Base-by-base conservation (phyloP, 495 filamentous ascomycete species). In the Penicillium robsamsonii region DNA sequence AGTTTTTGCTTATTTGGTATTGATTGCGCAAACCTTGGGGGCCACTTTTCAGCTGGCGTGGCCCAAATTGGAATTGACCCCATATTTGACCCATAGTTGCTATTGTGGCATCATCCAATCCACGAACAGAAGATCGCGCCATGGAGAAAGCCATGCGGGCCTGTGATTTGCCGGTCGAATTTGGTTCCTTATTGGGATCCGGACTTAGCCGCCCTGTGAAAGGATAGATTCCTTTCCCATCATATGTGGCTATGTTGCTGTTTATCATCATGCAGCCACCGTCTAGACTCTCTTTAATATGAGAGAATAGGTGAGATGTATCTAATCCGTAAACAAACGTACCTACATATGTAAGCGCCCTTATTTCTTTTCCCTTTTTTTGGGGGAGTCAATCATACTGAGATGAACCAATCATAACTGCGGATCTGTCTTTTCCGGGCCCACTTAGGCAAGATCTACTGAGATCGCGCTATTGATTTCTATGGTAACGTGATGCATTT, bases 401-500 rank as follows among this genome's bases (percentile, higher is more conserved):
- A 43, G 25, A 54, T 46, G 9, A 4, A 15, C 52, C 43, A 54
- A 54, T 46, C 20, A 54, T 46, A 35, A 25, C 5, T 0, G n/a
- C 4, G 24, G 20, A 54, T 38, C 42, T 54, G 12, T 2, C 1
- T 4, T 29, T 30, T 37, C 29, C n/a, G 42, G 30, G 2, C 12
- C 42, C 27, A 38, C 35, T 9, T 38, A 38, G n/a, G 35, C 35
- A 20, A 42, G 51, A 46, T 53, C 52, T 47, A 29, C 44, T n/a
- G 37, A 38, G 52, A 54, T 54, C 42, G 43, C 20, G 25, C 40
- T 43, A 33, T 44, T 30, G 50, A 42, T 43, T 20, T 52, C 33
- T 10, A 29, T 38, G 15, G 27, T 5, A n/a, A 31, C 45, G n/a
- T 47, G 30, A 31, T 31, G n/a, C 6, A n/a, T 38, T 17, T 9